Conservation (phyloP, 768 basidiomycete species). For the Macrolepiota albuminosa region DNA sequence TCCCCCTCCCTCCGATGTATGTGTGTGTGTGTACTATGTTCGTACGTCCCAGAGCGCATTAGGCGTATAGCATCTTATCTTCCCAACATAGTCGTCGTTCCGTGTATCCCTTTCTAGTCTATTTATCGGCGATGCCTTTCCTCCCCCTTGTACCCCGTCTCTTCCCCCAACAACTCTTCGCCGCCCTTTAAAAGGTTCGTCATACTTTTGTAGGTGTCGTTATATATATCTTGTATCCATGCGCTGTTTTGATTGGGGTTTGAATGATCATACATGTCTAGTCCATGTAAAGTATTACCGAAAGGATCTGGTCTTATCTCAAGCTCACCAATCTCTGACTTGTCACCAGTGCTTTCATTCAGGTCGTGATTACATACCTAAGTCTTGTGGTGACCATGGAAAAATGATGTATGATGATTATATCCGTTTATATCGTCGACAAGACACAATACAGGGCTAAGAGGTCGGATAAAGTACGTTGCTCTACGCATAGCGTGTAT, state of each 20-base stretch:
- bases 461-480: too few relatives aligned
- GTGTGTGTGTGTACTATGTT: conserved; percentile 12
- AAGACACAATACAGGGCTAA: too few relatives aligned
- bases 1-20: not conserved
- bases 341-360: too few relatives aligned
- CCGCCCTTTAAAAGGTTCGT: conserved; percentile 2
- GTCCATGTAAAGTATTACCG: too few relatives aligned
- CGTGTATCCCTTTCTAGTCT: conserved; percentile 10
- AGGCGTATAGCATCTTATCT: conserved; percentile 11
- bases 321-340: too few relatives aligned
- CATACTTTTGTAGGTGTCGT: conserved; percentile 9
- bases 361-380: too few relatives aligned
- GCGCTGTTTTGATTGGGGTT: conserved; percentile 1
- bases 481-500: too few relatives aligned
- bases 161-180: not conserved
- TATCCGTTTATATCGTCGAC: too few relatives aligned
- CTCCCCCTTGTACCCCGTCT: not conserved
- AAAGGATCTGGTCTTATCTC: too few relatives aligned
- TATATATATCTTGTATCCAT: conserved; percentile 10
- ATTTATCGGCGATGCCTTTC: conserved; percentile 7
- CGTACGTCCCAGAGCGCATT: conserved; percentile 9
- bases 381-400: too few relatives aligned
- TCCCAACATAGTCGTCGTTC: conserved; percentile 7
- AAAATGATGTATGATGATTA: too few relatives aligned
- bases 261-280: not conserved